These are phyloP conservation scores for Samsoniella hepiali DNA, from an alignment of 2,329 filamentous ascomycete genomes.

Conservation along the genomic window DNA sequence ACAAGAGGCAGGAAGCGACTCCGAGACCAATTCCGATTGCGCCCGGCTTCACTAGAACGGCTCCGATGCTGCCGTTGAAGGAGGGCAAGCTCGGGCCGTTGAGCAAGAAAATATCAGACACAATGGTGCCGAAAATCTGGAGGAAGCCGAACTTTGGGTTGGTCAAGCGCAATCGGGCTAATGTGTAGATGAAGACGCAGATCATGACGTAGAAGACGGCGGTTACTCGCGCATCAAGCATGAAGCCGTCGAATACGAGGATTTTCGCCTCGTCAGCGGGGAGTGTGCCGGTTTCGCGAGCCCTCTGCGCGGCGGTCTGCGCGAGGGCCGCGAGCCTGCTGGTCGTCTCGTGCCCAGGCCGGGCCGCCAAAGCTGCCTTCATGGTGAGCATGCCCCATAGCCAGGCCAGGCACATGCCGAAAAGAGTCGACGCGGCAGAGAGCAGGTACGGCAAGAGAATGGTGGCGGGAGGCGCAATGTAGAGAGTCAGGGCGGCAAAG, in stretches of 20 bases:
- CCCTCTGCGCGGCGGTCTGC: slow-evolving; percentile 32
- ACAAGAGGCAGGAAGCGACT: slow-evolving; percentile 39
- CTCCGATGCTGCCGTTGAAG: slow-evolving; percentile 38
- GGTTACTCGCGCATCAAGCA: slow-evolving; percentile 46
- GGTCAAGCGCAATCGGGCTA: slow-evolving; percentile 40
- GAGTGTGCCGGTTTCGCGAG: slow-evolving; percentile 26
- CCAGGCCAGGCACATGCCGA: slow-evolving; percentile 47
- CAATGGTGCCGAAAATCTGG: slow-evolving; percentile 46
- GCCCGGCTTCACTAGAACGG: slow-evolving; percentile 41
- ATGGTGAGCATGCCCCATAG: slow-evolving; percentile 47
- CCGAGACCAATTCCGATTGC: slow-evolving; percentile 45
- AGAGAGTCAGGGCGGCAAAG: slow-evolving; percentile 40
- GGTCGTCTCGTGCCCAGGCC: slow-evolving; percentile 38
- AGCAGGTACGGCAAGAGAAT: slow-evolving; percentile 46
- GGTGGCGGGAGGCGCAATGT: slow-evolving; percentile 43
- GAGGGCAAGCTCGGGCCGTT: slow-evolving; percentile 40
- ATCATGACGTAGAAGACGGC: slow-evolving; percentile 36
- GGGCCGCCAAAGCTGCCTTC: slow-evolving; percentile 44
- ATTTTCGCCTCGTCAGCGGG: slow-evolving; percentile 30
- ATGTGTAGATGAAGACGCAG: slow-evolving; percentile 42
- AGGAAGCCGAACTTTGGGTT: slow-evolving; percentile 44
- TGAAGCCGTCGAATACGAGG: slow-evolving; percentile 41
- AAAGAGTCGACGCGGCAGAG: slow-evolving; percentile 38
- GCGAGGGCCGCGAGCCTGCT: slow-evolving; percentile 33
- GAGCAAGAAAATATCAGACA: slow-evolving; percentile 43